Percentiles rank a stretch among this genome's conserved stretches.
Evolutionary conservation across 2,329 filamentous ascomycete species (phyloP).

Genomic region (Fusarium falciforme): DNA sequence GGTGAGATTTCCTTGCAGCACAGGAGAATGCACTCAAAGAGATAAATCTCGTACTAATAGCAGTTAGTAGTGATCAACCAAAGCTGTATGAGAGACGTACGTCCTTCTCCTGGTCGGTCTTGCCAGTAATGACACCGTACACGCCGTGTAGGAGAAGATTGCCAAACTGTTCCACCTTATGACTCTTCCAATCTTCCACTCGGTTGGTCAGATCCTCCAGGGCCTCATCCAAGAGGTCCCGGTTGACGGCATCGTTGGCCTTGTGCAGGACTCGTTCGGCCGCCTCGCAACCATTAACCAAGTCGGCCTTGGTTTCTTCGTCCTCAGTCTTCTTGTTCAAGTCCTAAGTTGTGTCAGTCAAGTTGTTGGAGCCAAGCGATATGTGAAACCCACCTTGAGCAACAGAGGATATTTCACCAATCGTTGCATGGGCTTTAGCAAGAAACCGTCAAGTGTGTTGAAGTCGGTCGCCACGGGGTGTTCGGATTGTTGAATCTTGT

Average conservation of each 20-base stretch:
- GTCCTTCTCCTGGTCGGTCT: constrained; percentile 92
- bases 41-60: constrained; percentile 90
- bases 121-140: constrained; percentile 90
- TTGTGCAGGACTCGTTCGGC: constrained; percentile 84
- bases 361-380: constrained; percentile 3
- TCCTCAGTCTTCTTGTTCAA: constrained; percentile 87
- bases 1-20: constrained; percentile 96
- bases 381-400: constrained; percentile 71
- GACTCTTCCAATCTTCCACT: constrained; percentile 97
- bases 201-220: constrained; percentile 82
- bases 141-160: constrained; percentile 88
- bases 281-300: constrained; percentile 81
- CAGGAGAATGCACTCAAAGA: constrained; percentile 94
- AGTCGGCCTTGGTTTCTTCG: constrained; percentile 75
- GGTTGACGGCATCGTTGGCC: constrained; percentile 91
- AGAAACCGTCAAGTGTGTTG: constrained; percentile 88
- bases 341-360: constrained; percentile 68
- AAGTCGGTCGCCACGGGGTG: constrained; percentile 87
- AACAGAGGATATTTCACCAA: constrained; percentile 94
- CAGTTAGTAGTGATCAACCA: constrained; percentile 20
- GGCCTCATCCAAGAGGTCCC: constrained; percentile 85
- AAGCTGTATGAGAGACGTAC: constrained; percentile 61
- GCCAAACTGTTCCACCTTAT: constrained; percentile 91
- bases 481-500: constrained; percentile 82
- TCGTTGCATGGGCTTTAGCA: constrained; percentile 96